phyloP scores from a whole-genome alignment of 2,329 filamentous ascomycete species.

The Fonsecaea pedrosoi region DNA sequence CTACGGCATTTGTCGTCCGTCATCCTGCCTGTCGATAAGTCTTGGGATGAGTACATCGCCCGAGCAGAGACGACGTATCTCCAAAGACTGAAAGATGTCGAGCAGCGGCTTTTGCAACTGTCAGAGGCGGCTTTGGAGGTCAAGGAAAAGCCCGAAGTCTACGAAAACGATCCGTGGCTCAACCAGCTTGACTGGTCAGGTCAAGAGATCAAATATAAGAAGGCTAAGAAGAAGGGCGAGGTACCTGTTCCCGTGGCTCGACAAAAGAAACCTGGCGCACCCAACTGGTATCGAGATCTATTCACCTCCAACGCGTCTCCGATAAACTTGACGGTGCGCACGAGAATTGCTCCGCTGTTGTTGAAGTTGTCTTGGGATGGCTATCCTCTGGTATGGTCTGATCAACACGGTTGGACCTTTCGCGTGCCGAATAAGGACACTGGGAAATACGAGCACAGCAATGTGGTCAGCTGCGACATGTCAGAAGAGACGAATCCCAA shows the following conservation, averaged over 20 bases:
- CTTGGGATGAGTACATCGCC: slow-evolving; percentile 83
- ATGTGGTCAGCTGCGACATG: slow-evolving; percentile 78
- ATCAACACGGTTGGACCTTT: slow-evolving; percentile 93
- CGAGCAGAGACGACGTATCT: slow-evolving; percentile 87
- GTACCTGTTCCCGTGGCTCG: slow-evolving; percentile 76
- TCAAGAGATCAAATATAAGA: slow-evolving; percentile 88
- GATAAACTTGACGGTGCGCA: slow-evolving; percentile 83
- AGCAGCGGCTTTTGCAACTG: slow-evolving; percentile 73
- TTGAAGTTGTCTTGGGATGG: slow-evolving; percentile 88
- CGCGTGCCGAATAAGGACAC: slow-evolving; percentile 70
- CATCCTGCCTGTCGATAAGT: slow-evolving; percentile 85
- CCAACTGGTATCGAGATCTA: slow-evolving; percentile 93
- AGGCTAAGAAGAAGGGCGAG: slow-evolving; percentile 86
- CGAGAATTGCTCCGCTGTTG: slow-evolving; percentile 83
- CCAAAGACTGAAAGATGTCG: slow-evolving; percentile 76
- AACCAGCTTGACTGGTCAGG: slow-evolving; percentile 94
- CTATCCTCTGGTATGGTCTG: slow-evolving; percentile 88
- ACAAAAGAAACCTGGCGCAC: slow-evolving; percentile 95
- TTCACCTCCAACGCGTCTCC: slow-evolving; percentile 71
- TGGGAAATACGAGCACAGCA: slow-evolving; percentile 70
- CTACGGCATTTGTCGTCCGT: slow-evolving; percentile 91
- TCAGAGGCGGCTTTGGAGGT: slow-evolving; percentile 78
- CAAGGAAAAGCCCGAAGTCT: slow-evolving; percentile 72
- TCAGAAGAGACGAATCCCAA: slow-evolving; percentile 71
- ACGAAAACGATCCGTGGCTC: slow-evolving; percentile 85